Conservation (phyloP, 2,329 filamentous ascomycete genomes). For the Amauroascus niger region DNA sequence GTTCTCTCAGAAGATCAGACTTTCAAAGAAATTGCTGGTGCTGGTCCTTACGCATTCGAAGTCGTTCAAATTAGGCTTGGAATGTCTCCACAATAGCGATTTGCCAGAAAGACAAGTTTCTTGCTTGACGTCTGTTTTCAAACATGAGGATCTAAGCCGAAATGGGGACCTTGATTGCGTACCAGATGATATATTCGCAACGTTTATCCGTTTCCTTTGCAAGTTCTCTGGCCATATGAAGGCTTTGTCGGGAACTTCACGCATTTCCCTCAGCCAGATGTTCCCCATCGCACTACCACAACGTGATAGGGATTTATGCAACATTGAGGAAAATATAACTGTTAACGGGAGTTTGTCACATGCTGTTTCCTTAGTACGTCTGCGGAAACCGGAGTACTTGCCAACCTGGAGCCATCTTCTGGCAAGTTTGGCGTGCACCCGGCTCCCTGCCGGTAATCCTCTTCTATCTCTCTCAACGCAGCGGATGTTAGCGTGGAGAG, state of each 20-base stretch:
- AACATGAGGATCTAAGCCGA: background rate
- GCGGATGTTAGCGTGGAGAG: slow-evolving; percentile 33
- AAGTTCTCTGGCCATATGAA: slow-evolving; percentile 16
- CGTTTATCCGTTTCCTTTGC: slow-evolving; percentile 38
- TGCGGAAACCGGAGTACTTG: slow-evolving; percentile 24
- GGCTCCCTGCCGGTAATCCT: slow-evolving; percentile 10
- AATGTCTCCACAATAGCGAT: slow-evolving; percentile 34
- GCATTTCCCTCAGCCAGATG: background rate
- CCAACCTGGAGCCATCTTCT: slow-evolving; percentile 33
- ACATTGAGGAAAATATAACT: slow-evolving; percentile 6
- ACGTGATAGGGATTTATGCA: background rate
- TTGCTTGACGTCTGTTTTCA: slow-evolving; percentile 3
- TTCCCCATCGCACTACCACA: slow-evolving; percentile 4
- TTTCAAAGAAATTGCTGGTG: slow-evolving; percentile 38
- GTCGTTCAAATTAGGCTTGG: slow-evolving; percentile 34
- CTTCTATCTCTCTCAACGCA: slow-evolving; percentile 19
- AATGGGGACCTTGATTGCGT: slow-evolving; percentile 23
- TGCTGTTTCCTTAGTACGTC: slow-evolving; percentile 29
- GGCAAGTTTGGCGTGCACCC: slow-evolving; percentile 19
- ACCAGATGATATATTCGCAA: slow-evolving; percentile 33
- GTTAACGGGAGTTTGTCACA: slow-evolving; percentile 25
- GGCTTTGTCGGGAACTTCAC: background rate
- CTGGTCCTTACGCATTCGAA: slow-evolving; percentile 42
- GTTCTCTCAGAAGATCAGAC: slow-evolving; percentile 36
- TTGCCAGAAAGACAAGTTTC: slow-evolving; percentile 26